A percentile compares a stretch with the other conserved stretches of the same genome.
phyloP scores from a whole-genome alignment of 2,329 filamentous ascomycete genomes.

The Cercospora brassicicola region DNA sequence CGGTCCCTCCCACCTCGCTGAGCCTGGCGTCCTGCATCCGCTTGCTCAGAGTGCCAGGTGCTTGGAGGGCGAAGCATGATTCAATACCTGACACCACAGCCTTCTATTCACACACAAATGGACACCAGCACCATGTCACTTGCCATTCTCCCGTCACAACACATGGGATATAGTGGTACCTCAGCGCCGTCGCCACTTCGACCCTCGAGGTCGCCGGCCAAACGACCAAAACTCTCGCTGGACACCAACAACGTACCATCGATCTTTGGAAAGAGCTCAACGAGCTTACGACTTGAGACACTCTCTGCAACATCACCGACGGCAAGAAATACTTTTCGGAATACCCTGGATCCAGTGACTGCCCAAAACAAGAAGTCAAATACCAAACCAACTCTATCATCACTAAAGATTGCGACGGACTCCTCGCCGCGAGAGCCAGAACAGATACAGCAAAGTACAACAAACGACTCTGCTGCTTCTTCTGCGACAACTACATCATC shows the following conservation, averaged over 20 bases:
- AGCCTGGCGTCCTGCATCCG: not conserved
- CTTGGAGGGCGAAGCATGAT: constrained; percentile 34
- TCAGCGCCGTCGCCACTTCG: constrained; percentile 24
- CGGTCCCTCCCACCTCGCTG: not conserved
- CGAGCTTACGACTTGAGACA: constrained; percentile 55
- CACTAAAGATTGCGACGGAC: not conserved
- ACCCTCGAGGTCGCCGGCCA: constrained; percentile 33
- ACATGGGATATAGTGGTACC: constrained; percentile 32
- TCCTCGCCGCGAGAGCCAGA: not conserved
- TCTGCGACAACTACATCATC: constrained; percentile 40
- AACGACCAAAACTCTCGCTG: constrained; percentile 60
- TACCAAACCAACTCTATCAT: not conserved
- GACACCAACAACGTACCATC: constrained; percentile 53
- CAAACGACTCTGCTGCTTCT: constrained; percentile 37
- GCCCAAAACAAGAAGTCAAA: not conserved
- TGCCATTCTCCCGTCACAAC: constrained; percentile 42
- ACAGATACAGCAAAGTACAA: not conserved
- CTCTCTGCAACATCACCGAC: constrained; percentile 61
- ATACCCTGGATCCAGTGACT: constrained; percentile 54
- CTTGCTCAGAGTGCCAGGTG: not conserved
- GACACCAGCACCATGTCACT: constrained; percentile 47
- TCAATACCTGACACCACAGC: constrained; percentile 33
- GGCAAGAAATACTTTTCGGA: constrained; percentile 61
- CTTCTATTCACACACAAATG: constrained; percentile 32
- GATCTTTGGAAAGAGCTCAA: constrained; percentile 57